Percentiles rank a stretch among this genome's conserved stretches.
phyloP scores from a whole-genome alignment of 768 basidiomycete genomes.

The Tulasnella sp. region DNA sequence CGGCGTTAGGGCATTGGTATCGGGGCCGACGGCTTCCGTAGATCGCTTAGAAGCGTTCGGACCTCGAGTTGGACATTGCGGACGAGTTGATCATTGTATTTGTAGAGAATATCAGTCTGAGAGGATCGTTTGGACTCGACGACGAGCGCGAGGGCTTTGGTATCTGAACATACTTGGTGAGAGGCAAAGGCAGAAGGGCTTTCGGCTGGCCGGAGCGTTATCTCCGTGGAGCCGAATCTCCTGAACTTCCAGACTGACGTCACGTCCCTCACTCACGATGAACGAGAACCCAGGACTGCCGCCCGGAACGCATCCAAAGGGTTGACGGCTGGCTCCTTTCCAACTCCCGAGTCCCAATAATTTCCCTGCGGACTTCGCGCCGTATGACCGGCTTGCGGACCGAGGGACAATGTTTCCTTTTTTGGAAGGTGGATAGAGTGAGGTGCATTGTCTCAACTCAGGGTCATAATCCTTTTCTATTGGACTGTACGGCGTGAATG shows the following conservation, averaged over 20 bases:
- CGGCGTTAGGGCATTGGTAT: conserved; percentile 30
- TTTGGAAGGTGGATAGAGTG: no score
- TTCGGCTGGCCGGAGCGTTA: neutral
- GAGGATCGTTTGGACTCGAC: conserved; percentile 80
- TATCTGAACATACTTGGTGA: conserved; percentile 45
- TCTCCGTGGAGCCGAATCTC: neutral
- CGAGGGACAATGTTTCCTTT: no score
- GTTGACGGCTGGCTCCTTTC: neutral
- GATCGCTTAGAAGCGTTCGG: conserved; percentile 60
- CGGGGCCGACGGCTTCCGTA: conserved; percentile 36
- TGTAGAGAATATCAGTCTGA: conserved; percentile 72
- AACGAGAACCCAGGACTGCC: neutral
- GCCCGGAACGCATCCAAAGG: conserved; percentile 16
- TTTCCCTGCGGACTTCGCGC: conserved; percentile 64
- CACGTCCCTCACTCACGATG: neutral
- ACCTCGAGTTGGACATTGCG: conserved; percentile 84
- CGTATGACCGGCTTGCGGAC: conserved; percentile 83
- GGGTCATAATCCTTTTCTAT: no score
- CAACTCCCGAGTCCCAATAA: neutral
- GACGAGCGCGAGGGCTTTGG: conserved; percentile 78
- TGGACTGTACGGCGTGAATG: no score
- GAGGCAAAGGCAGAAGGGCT: neutral
- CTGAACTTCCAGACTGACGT: conserved; percentile 1
- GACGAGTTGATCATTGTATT: conserved; percentile 86
- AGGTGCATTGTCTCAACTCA: no score